Base-by-base conservation (phyloP, 345 rosid genomes). In the Gossypium thurberi region DNA sequence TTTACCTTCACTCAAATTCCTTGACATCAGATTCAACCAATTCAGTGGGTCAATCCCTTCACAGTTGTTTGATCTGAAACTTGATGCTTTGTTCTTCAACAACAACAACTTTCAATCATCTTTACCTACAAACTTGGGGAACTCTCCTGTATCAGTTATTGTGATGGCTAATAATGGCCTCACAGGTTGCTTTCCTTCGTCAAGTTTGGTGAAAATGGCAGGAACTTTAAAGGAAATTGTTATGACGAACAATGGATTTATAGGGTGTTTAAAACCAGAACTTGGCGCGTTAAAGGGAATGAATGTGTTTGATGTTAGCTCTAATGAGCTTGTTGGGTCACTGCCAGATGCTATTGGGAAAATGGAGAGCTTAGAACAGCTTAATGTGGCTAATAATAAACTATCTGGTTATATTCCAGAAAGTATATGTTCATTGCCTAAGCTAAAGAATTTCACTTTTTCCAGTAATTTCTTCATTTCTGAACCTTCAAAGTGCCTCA, bases 51-150 rank as follows among this genome's bases (percentile, higher is more conserved):
- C 66, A 7, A 79, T 91, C 65, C 98, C 94, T 6, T 62, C 84
- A 1, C 53, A 79, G 43, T 79, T 94, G 52, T 94, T 90, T 63
- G 88, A 91, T 70, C 48, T 87, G 65, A 81, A 85, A 46, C 96
- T 94, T 6, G 98, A 94, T 42, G 97, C 98, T 2, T 75, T 94
- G 59, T 94, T 94, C 76, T 80, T 94, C 55, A 94, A 94, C 82
- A 63, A 87, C 89, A 94, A 94, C 80, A 85, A 85, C n/a, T 94
- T 94, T 79, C 77, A 57, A 61, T 86, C 90, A 18, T 65, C 86
- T 11, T 7, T 91, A 50, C 98, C 98, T 0, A 26, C n/a, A 1
- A 94, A 91, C 82, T 74, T 91, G 0, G 98, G 96, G 0, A 88
- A 90, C 79, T 94, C 96, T 15, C 77, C 91, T 0, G 96, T 87